Evolutionary conservation across 1,139 yeast genomes (phyloP), one percentile per base, ranked within the genome.

Genomic region (Candida glucosophila): DNA sequence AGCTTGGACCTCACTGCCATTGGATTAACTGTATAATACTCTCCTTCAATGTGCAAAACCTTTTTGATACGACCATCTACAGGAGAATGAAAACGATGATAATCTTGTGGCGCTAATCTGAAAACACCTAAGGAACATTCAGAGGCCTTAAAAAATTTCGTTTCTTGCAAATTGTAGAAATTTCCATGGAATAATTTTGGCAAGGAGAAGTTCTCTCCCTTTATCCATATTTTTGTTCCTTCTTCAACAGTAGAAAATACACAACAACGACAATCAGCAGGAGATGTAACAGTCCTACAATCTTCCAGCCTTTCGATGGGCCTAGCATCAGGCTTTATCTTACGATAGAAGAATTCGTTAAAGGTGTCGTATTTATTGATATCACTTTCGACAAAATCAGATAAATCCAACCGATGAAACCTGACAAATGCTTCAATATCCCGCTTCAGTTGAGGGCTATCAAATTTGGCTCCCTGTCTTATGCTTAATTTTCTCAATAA

Each of bases 81-180:
- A 0, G 97, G 95, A 9, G 76, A 67, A 48, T 90, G 98, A 54
- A 90, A 88, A 22, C 98, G 59, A 49, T 90, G 98, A 44, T 90
- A 90, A 48, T 90, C 98, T 49, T 90, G 98, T 1, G 98, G 98
- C 0, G 98, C 97, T 24, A 90, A 57, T 32, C 98, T 58, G 52
- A 88, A 88, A 4, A 88, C 72, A 0, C 82, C 90, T 27, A 88
- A 52, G 0, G 83, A 58, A 23, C 88, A 77, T 19, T 70, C 39
- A 3, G 47, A 52, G 2, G 60, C 44, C 25, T 47, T 47, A 30
- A 38, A 49, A 17, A 60, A 55, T 24, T 67, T 65, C 2, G 62
- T 48, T 7, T 57, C 54, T 13, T 68, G 77, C 15, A 66, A 45
- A 11, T 61, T 60, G 20, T 70, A 60, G 36, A 71, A 72, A 25